Percentiles rank a stretch among this genome's conserved stretches.
Evolutionary conservation across 2,329 filamentous ascomycete genomes (phyloP).

Genomic region (Penicillium sp.): DNA sequence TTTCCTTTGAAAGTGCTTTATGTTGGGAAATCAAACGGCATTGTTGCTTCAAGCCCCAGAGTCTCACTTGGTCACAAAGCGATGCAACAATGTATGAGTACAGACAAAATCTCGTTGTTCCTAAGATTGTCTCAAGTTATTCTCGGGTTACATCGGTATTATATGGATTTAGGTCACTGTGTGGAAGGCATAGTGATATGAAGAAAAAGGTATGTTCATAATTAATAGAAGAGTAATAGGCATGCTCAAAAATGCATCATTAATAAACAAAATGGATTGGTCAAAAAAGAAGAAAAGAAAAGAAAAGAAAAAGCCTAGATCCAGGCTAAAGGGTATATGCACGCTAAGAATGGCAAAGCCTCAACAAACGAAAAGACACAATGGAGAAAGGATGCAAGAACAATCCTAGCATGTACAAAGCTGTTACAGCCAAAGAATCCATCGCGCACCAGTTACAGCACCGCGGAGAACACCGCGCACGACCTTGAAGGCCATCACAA

Average conservation of each 20-base stretch:
- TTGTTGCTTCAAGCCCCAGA: background rate
- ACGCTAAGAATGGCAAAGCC: conserved; percentile 7
- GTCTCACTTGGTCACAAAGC: background rate
- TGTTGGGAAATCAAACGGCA: background rate
- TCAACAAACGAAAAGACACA: background rate
- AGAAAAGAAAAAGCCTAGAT: background rate
- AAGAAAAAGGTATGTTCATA: no score
- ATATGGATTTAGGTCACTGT: no score
- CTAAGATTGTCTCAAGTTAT: background rate
- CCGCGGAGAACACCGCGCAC: conserved; percentile 60
- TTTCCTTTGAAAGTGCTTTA: background rate
- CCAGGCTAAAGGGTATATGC: conserved; percentile 14
- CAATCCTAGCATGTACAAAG: background rate
- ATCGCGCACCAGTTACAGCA: conserved; percentile 58
- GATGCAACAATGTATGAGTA: background rate
- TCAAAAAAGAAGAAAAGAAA: background rate
- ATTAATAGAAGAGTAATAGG: background rate
- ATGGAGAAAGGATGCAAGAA: background rate
- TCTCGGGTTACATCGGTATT: background rate
- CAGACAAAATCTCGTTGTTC: background rate
- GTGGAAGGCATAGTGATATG: no score
- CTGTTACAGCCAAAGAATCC: conserved; percentile 72
- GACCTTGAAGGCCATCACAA: conserved; percentile 70
- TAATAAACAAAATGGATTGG: conserved; percentile 2
- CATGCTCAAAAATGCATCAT: conserved; percentile 2